Evolutionary conservation across 73 alveolate genomes (phyloP).

Genomic region (Stentor roeselii): DNA sequence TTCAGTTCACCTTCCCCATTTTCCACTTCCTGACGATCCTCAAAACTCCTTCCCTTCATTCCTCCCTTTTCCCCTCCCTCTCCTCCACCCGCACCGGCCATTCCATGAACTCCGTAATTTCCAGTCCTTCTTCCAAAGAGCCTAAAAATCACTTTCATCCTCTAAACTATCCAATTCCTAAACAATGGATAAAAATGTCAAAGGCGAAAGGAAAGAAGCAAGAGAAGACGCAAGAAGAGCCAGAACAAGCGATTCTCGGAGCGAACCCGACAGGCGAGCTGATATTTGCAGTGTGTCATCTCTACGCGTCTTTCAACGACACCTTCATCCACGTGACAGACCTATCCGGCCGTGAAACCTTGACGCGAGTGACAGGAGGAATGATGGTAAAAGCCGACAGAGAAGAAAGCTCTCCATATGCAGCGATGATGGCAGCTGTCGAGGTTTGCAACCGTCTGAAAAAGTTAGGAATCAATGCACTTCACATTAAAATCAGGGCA

Average conservation of each 20-base stretch:
- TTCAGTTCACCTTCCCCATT: neutral
- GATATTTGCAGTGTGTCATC: slow-evolving; percentile 29
- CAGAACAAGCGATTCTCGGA: slow-evolving; percentile 24
- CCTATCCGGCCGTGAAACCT: slow-evolving; percentile 98
- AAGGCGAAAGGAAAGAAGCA: slow-evolving; percentile 9
- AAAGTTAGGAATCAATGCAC: slow-evolving; percentile 92
- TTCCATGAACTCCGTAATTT: neutral
- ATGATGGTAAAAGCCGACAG: slow-evolving; percentile 99
- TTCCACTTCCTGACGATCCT: neutral
- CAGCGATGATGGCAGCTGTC: slow-evolving; percentile 99
- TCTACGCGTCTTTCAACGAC: slow-evolving; percentile 90
- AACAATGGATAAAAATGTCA: slow-evolving; percentile 23
- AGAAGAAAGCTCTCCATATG: slow-evolving; percentile 99
- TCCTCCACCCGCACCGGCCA: neutral
- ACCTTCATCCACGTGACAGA: slow-evolving; percentile 99
- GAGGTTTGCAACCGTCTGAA: slow-evolving; percentile 90
- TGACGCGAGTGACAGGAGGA: slow-evolving; percentile 98
- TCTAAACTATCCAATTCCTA: neutral
- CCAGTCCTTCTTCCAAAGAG: neutral
- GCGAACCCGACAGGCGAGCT: slow-evolving; percentile 25
- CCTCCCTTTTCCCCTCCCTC: neutral
- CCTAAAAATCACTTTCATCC: neutral
- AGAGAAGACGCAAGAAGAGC: slow-evolving; percentile 20
- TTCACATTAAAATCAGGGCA: slow-evolving; percentile 98
- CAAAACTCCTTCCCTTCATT: neutral